Percentiles rank a stretch among this genome's conserved stretches.
Evolutionary conservation across 495 filamentous ascomycete species (phyloP).

Genomic region (Neurospora sp.): DNA sequence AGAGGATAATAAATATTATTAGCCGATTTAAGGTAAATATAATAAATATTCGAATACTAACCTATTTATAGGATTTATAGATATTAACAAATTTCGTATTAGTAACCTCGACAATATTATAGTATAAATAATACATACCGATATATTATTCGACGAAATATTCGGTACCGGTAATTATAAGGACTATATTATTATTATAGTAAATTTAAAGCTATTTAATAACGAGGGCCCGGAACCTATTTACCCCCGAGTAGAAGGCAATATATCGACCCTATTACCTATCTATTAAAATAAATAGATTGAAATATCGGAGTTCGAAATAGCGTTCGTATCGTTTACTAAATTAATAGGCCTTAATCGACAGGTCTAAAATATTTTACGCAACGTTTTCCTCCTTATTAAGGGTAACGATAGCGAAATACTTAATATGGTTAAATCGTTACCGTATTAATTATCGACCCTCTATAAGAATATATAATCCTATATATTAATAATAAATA

Average conservation of each 20-base stretch:
- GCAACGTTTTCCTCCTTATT: no score
- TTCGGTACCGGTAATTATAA: neutral
- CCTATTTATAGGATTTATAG: neutral
- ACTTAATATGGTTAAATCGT: no score
- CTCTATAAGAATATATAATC: no score
- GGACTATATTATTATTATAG: neutral
- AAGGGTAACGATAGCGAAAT: no score
- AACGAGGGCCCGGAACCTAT: neutral
- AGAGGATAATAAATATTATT: neutral
- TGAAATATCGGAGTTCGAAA: neutral
- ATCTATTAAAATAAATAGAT: neutral
- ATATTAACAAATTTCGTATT: neutral
- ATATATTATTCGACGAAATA: neutral
- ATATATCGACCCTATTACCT: neutral
- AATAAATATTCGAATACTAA: neutral
- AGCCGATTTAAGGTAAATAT: neutral
- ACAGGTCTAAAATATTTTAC: no score
- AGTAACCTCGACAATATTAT: neutral
- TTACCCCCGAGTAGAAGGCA: neutral
- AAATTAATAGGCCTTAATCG: no score
- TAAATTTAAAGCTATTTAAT: neutral
- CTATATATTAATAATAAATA: no score
- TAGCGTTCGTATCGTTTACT: no score
- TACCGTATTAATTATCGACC: no score
- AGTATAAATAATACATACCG: neutral